Conservation (phyloP, 768 basidiomycete species). For the Mycena alexandri region DNA sequence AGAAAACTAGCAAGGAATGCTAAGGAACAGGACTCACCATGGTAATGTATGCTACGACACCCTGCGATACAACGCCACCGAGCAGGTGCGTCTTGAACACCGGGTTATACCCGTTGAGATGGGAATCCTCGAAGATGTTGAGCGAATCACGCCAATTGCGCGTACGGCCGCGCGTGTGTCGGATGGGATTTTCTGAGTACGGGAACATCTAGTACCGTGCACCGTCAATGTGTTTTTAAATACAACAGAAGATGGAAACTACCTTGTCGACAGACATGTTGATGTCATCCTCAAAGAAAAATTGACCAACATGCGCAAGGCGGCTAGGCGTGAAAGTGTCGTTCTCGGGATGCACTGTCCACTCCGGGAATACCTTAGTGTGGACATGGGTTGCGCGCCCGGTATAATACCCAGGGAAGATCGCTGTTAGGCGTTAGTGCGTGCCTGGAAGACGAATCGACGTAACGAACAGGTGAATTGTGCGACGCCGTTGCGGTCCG, state of each 20-base stretch:
- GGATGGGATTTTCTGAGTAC: slow-evolving; percentile 63
- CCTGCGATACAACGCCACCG: slow-evolving; percentile 64
- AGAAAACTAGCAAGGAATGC: not conserved
- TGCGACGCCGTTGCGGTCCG: slow-evolving; percentile 64
- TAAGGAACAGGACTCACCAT: slow-evolving; percentile 53
- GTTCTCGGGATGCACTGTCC: slow-evolving; percentile 56
- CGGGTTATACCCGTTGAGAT: slow-evolving; percentile 64
- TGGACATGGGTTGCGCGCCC: slow-evolving; percentile 69
- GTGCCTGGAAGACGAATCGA: not conserved
- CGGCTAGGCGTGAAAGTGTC: slow-evolving; percentile 60
- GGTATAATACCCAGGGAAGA: slow-evolving; percentile 70
- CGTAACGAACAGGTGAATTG: slow-evolving; percentile 62
- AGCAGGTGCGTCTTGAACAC: slow-evolving; percentile 64
- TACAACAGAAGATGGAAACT: not conserved
- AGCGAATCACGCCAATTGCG: slow-evolving; percentile 66
- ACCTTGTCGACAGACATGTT: slow-evolving; percentile 63
- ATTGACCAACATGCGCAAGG: slow-evolving; percentile 64
- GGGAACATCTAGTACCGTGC: slow-evolving; percentile 58
- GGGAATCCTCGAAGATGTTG: slow-evolving; percentile 66
- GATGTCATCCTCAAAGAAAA: slow-evolving; percentile 69
- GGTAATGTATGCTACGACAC: slow-evolving; percentile 66
- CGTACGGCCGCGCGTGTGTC: slow-evolving; percentile 60
- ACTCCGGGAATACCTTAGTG: slow-evolving; percentile 66
- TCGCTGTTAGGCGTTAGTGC: slow-evolving; percentile 46
- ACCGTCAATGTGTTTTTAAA: too few relatives aligned